Evolutionary conservation across 495 filamentous ascomycete genomes (phyloP), one percentile per base, ranked within the genome.

Genomic region (Entonaema liquescens): DNA sequence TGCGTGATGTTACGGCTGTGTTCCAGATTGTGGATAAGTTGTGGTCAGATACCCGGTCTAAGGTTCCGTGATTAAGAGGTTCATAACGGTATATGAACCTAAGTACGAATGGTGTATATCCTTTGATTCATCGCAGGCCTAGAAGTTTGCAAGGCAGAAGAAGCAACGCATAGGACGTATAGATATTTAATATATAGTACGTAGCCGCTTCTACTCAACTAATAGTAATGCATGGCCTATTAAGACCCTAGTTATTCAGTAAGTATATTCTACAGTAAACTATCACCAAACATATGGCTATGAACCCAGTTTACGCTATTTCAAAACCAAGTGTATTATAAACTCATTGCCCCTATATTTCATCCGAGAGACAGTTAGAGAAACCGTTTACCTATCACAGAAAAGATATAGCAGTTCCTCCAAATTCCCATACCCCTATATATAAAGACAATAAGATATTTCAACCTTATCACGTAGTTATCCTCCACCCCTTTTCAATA

Each of bases 1-100:
- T 90, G 80, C 86, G 86, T 54, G 76, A 80, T 55, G 92, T 98
- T 15, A 99, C 94, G 12, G 90, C 91, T 5, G 90, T 97, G 9
- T 99, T 99, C 74, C 95, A 98, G 82, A 89, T 92, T 50, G 84
- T 99, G 58, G 95, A 98, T 84, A 78, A 81, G 40, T 77, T 99
- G 78, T 97, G 93, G 92, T 87, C 80, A 64, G 88, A 91, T 77
- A 81, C 78, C 69, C 78, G 79, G 71, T 74, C 80, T 70, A 81
- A 77, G 68, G 7, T 23, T 9, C 42, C 61, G 29, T 23, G 36
- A 60, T 6, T 60, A 17, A 59, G 21, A 55, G 7, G 15, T 35
- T 63, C 21, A 5, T 17, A 40, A 2, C 29, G 26, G 17, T 13
- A 35, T 36, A 35, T 1, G 17, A 17, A 23, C n/a, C 12, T 36